Evolutionary conservation across 2,329 filamentous ascomycete genomes (phyloP), one percentile per base, ranked within the genome.

Genomic region (Claviceps cyperi): DNA sequence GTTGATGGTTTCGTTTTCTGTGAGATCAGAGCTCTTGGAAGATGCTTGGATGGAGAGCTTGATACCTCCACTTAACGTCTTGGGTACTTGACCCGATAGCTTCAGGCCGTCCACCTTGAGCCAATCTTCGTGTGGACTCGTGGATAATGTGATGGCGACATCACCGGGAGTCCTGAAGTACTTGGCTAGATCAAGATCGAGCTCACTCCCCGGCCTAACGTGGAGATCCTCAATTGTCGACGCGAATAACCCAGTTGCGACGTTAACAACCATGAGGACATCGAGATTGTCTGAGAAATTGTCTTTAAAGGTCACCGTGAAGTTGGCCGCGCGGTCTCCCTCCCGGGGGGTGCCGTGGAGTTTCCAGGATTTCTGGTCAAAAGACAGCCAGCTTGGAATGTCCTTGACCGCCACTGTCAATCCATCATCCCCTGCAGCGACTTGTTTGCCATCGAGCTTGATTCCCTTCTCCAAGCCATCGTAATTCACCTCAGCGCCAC

Each of bases 331-430:
- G 46, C 70, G 69, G 3, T 78, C 75, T 47, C 71, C 68, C n/a
- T 69, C 59, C 0, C 81, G 78, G 2, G 84, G 79, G 1, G 68
- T 83, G 2, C 88, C 89, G 35, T 67, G 72, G 6, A 94, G 65
- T 1, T 66, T 68, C 60, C 88, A 75, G 0, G 79, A 81, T 8
- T 67, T 57, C 2, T 73, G 66, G 58, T 92, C 73, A 49, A 92
- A 76, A 0, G 68, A 67, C 24, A 94, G 63, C 89, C 89, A 94
- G 3, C 68, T 60, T 0, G 88, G 86, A 13, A 80, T 62, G 24
- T 74, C 66, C 1, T 75, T 54, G 0, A 66, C 71, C 1, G 72
- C 69, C 5, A 80, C 70, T 1, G 71, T 70, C 35, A 90, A 57
- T 32, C 80, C 73, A 0, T 67, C 66, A 32, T 81, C 73, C 0